Percentiles rank a stretch among this genome's conserved stretches.
Conservation (phyloP, 1,139 yeast species). For the Lodderomyces parapsilosis region DNA sequence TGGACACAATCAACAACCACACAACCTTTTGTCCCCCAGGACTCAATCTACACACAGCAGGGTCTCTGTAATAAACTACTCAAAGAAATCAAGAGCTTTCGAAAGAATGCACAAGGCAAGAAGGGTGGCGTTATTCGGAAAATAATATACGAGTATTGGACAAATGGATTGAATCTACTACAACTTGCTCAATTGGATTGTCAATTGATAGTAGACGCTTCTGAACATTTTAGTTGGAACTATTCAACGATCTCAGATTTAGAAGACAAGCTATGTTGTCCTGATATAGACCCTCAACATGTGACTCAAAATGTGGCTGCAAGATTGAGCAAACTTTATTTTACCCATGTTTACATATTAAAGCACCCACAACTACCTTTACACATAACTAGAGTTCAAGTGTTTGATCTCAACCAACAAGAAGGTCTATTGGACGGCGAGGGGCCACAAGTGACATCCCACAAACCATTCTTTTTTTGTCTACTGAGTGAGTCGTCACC, state of each 20-base stretch:
- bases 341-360: conserved; percentile 65
- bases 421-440: conserved; percentile 3
- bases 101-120: conserved; percentile 18
- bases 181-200: conserved; percentile 77
- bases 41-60: conserved; percentile 19
- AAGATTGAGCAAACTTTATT: conserved; percentile 49
- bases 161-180: conserved; percentile 59
- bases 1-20: conserved; percentile 41
- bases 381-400: conserved; percentile 61
- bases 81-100: conserved; percentile 18
- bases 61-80: conserved; percentile 26
- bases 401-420: conserved; percentile 50
- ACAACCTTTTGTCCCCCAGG: conserved; percentile 28
- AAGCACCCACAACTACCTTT: conserved; percentile 64
- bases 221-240: conserved; percentile 54
- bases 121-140: conserved; percentile 51
- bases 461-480: conserved; percentile 62
- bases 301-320: conserved; percentile 49
- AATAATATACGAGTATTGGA: conserved; percentile 57
- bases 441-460: conserved; percentile 27
- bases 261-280: conserved; percentile 15
- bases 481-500: conserved; percentile 72
- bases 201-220: conserved; percentile 58
- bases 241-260: conserved; percentile 53
- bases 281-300: conserved; percentile 35